Percentiles rank a stretch among this genome's conserved stretches.
These are phyloP conservation scores for Phialemonium atrogriseum DNA, from an alignment of 2,329 filamentous ascomycete species.

Conservation along the genomic window DNA sequence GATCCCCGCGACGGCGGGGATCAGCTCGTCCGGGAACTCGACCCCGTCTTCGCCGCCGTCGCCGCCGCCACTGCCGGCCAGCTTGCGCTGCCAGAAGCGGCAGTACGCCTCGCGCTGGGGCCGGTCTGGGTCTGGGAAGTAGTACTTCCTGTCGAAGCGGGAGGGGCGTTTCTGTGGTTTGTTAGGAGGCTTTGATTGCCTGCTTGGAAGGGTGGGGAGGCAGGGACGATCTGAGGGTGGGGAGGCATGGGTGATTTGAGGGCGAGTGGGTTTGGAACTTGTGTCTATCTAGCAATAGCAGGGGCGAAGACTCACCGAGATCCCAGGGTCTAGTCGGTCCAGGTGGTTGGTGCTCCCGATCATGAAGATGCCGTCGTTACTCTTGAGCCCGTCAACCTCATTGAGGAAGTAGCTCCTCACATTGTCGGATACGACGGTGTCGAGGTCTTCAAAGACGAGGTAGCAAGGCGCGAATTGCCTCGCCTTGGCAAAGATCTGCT, in stretches of 20 bases:
- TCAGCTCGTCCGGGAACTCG: constrained; percentile 52
- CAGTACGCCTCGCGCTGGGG: constrained; percentile 51
- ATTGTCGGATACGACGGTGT: constrained; percentile 52
- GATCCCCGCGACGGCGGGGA: constrained; percentile 49
- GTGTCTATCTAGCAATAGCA: not conserved
- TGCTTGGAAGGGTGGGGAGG: no score
- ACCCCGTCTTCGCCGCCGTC: constrained; percentile 48
- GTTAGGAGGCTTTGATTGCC: no score
- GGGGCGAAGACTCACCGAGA: constrained; percentile 33
- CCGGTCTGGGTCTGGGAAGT: constrained; percentile 49
- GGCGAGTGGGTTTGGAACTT: no score
- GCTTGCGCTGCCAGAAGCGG: constrained; percentile 52
- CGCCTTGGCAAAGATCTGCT: constrained; percentile 48
- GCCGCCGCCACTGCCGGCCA: constrained; percentile 47
- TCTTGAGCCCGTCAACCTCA: constrained; percentile 61
- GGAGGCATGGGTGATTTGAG: no score
- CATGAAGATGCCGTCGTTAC: constrained; percentile 65
- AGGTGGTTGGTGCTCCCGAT: constrained; percentile 59
- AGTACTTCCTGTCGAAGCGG: constrained; percentile 59
- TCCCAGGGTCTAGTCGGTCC: constrained; percentile 58
- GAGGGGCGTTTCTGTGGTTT: constrained; percentile 49
- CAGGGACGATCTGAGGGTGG: no score
- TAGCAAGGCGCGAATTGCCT: constrained; percentile 58
- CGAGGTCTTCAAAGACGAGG: constrained; percentile 65
- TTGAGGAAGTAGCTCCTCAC: constrained; percentile 65